Base-by-base conservation (phyloP, 2,329 filamentous ascomycete genomes). In the Fusarium gaditjirri region DNA sequence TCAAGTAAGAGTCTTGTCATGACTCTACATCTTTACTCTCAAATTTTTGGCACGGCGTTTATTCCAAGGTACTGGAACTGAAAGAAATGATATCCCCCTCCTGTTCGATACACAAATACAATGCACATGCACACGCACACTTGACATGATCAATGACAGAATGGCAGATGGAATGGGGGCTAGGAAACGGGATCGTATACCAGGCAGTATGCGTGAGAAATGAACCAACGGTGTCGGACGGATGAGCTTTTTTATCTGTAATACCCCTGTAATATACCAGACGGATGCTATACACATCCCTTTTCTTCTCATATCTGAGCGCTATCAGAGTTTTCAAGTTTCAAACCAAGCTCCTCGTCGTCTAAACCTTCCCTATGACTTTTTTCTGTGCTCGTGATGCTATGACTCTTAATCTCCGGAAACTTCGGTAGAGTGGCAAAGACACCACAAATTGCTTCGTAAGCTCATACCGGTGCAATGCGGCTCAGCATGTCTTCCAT, bases 21-120 rank as follows among this genome's bases (percentile, higher is more conserved):
- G n/a, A 44, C 44, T 46, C 54, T 44, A 44, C 33, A 53, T 23
- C 41, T 50, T 61, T 46, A 38, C 57, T 41, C 54, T 33, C 29
- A n/a, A 49, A 23, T 41, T 61, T 65, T 65, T 64, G 64, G 69
- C 73, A 74, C 33, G 75, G 75, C 75, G 76, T 76, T 78, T 65
- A 65, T 63, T 73, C 41, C 54, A 68, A 54, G 73, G 66, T 52
- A 61, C 56, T 64, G 73, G 69, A 76, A 76, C 49, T 60, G 73
- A 68, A 77, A 76, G 73, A 76, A 47, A 77, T 76, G 72, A 78
- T 76, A 77, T 77, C 72, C 75, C 76, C 68, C 69, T 77, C 72
- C 38, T 63, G 58, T 68, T 71, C 72, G 50, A 69, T 55, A 74
- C 54, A 71, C 52, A 71, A 35, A 50, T 59, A 55, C 52, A 64